These are phyloP conservation scores for Solanum corneliomulleri DNA, from an alignment of 257 asterid species.

Conservation along the genomic window DNA sequence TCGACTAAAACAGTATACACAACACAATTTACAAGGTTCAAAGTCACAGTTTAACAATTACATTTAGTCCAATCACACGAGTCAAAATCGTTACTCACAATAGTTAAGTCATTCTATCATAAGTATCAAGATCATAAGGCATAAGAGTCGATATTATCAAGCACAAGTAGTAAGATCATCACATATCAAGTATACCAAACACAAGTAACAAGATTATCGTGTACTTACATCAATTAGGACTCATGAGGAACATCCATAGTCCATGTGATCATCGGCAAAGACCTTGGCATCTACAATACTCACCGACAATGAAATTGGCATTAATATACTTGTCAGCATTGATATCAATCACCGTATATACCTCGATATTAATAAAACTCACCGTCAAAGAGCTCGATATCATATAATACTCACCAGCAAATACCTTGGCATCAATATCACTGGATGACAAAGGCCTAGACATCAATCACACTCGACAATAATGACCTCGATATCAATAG, in stretches of 20 bases:
- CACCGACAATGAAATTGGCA: not conserved
- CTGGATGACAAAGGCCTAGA: not conserved
- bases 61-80: not conserved
- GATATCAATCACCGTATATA: too few relatives aligned
- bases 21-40: not conserved
- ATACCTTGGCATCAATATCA: not conserved
- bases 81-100: not conserved
- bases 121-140: not conserved
- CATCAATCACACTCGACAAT: not conserved
- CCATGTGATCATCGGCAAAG: not conserved
- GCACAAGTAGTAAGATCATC: not conserved
- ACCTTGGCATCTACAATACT: not conserved
- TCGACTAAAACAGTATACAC: not conserved
- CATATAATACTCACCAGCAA: not conserved
- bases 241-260: not conserved
- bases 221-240: not conserved
- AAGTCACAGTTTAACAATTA: not conserved
- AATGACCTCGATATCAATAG: too few relatives aligned
- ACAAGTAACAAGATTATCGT: not conserved
- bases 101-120: not conserved
- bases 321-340: not conserved
- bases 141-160: not conserved
- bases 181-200: not conserved
- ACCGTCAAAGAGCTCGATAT: not conserved
- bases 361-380: not conserved